These are phyloP conservation scores for Globisporangium sylvaticum DNA, from an alignment of 352 stramenopile genomes.

Conservation along the genomic window DNA sequence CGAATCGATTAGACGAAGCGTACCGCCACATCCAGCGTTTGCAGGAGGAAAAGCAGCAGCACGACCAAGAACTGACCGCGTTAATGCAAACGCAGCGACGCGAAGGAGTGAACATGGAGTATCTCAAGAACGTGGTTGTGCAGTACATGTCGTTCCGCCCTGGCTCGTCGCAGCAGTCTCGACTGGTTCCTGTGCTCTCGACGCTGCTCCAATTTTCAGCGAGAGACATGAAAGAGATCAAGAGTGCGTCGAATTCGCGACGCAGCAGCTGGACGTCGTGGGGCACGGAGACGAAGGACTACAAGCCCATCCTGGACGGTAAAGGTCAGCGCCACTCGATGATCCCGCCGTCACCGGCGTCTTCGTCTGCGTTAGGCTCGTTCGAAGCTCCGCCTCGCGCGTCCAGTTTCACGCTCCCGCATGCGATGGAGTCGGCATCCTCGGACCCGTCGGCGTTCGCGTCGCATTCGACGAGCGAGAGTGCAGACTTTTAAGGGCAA, in stretches of 20 bases:
- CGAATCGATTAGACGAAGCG: constrained; percentile 36
- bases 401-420: constrained; percentile 57
- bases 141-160: constrained; percentile 89
- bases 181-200: constrained; percentile 78
- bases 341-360: constrained; percentile 13
- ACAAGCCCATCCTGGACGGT: constrained; percentile 58
- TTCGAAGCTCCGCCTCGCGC: constrained; percentile 23
- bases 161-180: constrained; percentile 72
- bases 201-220: constrained; percentile 82
- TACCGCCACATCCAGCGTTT: constrained; percentile 50
- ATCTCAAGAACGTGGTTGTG: constrained; percentile 89
- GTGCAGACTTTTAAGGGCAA: constrained; percentile 61
- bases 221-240: constrained; percentile 74
- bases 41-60: constrained; percentile 46
- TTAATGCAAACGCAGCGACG: constrained; percentile 80
- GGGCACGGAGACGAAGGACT: constrained; percentile 47
- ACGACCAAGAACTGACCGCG: constrained; percentile 66
- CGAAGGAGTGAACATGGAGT: constrained; percentile 89
- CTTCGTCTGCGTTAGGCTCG: constrained; percentile 8
- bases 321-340: constrained; percentile 29
- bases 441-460: constrained; percentile 30
- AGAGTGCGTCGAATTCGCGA: constrained; percentile 39
- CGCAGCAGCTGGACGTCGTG: constrained; percentile 76
- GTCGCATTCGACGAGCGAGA: constrained; percentile 32
- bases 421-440: constrained; percentile 26